A percentile compares a stretch with the other conserved stretches of the same genome.
Evolutionary conservation across 306 rosid species (phyloP).

Genomic region (cucumber (Cucumis sativus)): DNA sequence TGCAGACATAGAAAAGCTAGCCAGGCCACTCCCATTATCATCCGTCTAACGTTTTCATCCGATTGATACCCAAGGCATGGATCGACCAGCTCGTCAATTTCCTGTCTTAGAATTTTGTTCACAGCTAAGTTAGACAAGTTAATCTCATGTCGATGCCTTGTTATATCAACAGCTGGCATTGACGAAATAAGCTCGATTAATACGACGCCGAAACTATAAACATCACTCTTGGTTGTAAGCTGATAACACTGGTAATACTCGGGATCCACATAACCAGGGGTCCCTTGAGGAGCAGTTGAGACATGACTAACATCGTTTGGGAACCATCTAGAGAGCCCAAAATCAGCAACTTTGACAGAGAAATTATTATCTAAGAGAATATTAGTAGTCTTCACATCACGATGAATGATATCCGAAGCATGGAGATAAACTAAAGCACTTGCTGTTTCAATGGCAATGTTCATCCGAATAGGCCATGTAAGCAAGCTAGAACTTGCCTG

Average conservation of each 20-base stretch:
- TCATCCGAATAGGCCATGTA: slow-evolving; percentile 48
- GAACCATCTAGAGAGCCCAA: slow-evolving; percentile 58
- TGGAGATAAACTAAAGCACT: slow-evolving; percentile 57
- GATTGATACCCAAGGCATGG: slow-evolving; percentile 39
- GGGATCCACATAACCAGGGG: slow-evolving; percentile 69
- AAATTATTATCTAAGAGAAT: slow-evolving; percentile 42
- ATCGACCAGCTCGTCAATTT: slow-evolving; percentile 37
- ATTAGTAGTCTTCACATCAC: slow-evolving; percentile 71
- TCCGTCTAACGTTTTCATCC: slow-evolving; percentile 27
- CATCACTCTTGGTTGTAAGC: slow-evolving; percentile 67
- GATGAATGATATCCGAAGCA: slow-evolving; percentile 58
- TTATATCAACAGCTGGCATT: slow-evolving; percentile 45
- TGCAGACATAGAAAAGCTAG: slow-evolving; percentile 62
- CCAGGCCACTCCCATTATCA: slow-evolving; percentile 37
- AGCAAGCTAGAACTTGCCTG: slow-evolving; percentile 21
- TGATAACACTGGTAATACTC: slow-evolving; percentile 51
- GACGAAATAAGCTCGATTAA: slow-evolving; percentile 61
- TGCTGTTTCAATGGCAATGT: slow-evolving; percentile 61
- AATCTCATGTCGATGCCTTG: slow-evolving; percentile 47
- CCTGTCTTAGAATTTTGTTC: slow-evolving; percentile 28
- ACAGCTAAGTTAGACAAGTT: slow-evolving; percentile 40
- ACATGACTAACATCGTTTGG: slow-evolving; percentile 50
- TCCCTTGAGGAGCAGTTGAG: slow-evolving; percentile 74
- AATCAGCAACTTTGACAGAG: slow-evolving; percentile 60
- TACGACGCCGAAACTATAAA: slow-evolving; percentile 64